Conservation (phyloP, 257 asterid species). For the Pogostemon cablin region DNA sequence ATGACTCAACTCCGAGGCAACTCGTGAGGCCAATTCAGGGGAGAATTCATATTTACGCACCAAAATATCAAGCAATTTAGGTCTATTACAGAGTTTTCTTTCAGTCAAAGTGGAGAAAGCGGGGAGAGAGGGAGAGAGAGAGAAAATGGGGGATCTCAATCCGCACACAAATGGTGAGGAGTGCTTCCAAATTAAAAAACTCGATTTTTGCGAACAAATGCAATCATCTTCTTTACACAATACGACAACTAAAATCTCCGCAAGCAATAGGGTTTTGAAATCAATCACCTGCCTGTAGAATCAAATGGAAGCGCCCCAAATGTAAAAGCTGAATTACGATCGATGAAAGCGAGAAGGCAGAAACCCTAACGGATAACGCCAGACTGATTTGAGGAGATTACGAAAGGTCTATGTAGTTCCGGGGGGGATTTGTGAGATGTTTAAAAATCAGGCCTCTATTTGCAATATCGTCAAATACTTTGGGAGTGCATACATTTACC, state of each 20-base stretch:
- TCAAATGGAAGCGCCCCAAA: neutral
- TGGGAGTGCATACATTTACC: too few relatives aligned
- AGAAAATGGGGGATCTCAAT: neutral
- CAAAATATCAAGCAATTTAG: neutral
- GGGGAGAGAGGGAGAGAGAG: neutral
- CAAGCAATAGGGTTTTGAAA: neutral
- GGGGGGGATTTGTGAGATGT: too few relatives aligned
- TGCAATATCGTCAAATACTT: too few relatives aligned
- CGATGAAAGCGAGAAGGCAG: too few relatives aligned
- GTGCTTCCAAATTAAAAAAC: neutral
- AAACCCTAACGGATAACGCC: too few relatives aligned
- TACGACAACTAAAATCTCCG: neutral
- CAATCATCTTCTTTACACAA: neutral
- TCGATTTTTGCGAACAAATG: neutral
- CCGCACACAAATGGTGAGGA: neutral
- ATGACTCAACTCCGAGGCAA: constrained; percentile 15
- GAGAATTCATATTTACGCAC: constrained; percentile 26
- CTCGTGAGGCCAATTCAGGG: constrained; percentile 28
- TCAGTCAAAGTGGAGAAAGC: neutral
- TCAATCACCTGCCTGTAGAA: neutral
- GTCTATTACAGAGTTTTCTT: neutral
- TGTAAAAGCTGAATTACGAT: too few relatives aligned
- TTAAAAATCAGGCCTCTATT: too few relatives aligned
- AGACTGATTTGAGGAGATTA: too few relatives aligned
- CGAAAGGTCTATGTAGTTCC: too few relatives aligned